These are phyloP conservation scores for Chaetomidium leptoderma DNA, from an alignment of 495 filamentous ascomycete species.

Conservation along the genomic window DNA sequence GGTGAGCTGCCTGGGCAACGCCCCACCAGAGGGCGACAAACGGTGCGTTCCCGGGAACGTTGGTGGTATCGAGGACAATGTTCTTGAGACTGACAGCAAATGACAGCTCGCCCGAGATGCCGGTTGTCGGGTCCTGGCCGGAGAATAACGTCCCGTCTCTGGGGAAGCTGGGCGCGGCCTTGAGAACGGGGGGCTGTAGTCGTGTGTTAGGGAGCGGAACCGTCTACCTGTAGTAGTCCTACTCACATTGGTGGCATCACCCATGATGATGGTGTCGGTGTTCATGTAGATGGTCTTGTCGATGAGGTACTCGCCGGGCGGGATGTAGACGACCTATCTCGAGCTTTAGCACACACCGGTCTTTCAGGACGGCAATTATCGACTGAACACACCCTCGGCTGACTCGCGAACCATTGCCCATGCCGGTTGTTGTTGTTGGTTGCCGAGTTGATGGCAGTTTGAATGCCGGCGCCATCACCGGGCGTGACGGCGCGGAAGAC, in stretches of 20 bases:
- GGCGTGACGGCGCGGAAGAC: constrained; percentile 34
- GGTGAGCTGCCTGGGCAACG: constrained; percentile 59
- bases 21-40: constrained; percentile 67
- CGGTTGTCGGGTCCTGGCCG: constrained; percentile 41
- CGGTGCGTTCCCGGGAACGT: constrained; percentile 41
- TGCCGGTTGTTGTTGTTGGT: constrained; percentile 32
- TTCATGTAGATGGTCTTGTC: constrained; percentile 52
- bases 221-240: background rate
- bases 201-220: background rate
- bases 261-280: constrained; percentile 59
- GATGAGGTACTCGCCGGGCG: constrained; percentile 59
- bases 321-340: constrained; percentile 60
- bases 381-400: constrained; percentile 32
- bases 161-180: constrained; percentile 49
- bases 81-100: constrained; percentile 68
- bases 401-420: constrained; percentile 39
- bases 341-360: background rate
- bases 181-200: constrained; percentile 50
- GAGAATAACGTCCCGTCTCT: constrained; percentile 36
- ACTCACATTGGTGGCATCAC: constrained; percentile 59
- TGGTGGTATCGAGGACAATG: constrained; percentile 62
- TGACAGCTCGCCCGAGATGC: constrained; percentile 30
- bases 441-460: constrained; percentile 34
- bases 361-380: background rate
- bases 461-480: constrained; percentile 31